Base-by-base conservation (phyloP, 257 asterid genomes). In the Solanum habrochaites region DNA sequence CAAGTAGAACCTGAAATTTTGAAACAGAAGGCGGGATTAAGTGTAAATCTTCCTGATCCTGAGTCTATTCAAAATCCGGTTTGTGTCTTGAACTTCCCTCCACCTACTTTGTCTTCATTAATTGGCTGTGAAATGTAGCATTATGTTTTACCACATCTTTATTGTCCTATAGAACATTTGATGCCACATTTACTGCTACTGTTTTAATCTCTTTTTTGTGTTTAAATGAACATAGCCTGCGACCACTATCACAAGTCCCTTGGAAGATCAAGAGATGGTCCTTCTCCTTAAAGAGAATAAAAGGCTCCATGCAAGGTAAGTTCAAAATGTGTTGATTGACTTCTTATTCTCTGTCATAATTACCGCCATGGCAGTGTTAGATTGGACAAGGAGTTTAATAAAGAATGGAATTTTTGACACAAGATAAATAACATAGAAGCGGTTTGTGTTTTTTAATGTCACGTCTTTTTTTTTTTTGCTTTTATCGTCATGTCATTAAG, bases 261-360 rank as follows among this genome's bases (percentile, higher is more conserved):
- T 69, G 70, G 82, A 89, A 86, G 85, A 88, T 42, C 84, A 88
- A 86, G 96, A 92, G 88, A 91, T 92, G 85, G 91, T 88, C 87
- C 67, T 15, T 86, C 56, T 93, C 66, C 82, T 93, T 83, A 87
- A 88, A 90, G 96, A 92, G 86, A 94, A 96, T 90, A 88, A 56
- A 87, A 92, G 42, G 92, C 94, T 92, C 62, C 94, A 29, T n/a
- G 88, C 91, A 16, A 92, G 35, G 98, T 95, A 90, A 92, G 98
- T 92, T 74, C 52, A 69, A n/a, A 49, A 80, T 80, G 69, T 27
- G 35, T 85, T 77, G 67, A 32, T 82, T 86, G 77, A 32, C 11
- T 72, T 66, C 21, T 62, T 49, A 18, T 42, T 82, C 9, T 75
- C 52, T 70, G 58, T 58, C 82, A 35, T 64, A 11, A 73, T 49